These are phyloP conservation scores for Hypoxylon sp. DNA, from an alignment of 2,329 filamentous ascomycete species.

Conservation along the genomic window DNA sequence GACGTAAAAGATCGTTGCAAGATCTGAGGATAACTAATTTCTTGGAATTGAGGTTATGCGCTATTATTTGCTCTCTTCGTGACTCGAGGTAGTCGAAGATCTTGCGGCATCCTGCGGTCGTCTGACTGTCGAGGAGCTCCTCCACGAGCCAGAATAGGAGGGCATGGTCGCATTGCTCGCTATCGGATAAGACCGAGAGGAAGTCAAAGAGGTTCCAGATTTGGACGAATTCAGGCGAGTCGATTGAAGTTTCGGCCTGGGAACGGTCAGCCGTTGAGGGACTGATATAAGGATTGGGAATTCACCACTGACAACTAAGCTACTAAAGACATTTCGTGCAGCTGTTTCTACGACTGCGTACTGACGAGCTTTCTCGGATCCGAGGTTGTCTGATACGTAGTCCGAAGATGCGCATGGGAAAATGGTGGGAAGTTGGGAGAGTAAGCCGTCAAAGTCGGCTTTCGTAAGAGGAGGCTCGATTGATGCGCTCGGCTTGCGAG, in stretches of 20 bases:
- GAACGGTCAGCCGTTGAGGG: conserved; percentile 53
- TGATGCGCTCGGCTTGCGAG: conserved; percentile 70
- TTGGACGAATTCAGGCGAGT: conserved; percentile 82
- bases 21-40: conserved; percentile 90
- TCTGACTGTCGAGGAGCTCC: conserved; percentile 95
- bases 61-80: conserved; percentile 87
- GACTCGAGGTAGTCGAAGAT: conserved; percentile 98
- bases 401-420: conserved; percentile 57
- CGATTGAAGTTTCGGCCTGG: conserved; percentile 81
- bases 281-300: not conserved
- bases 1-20: conserved; percentile 94
- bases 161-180: conserved; percentile 81
- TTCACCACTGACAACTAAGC: conserved; percentile 76
- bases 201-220: conserved; percentile 97
- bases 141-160: conserved; percentile 93
- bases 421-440: conserved; percentile 61
- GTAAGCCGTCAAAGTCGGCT: conserved; percentile 71
- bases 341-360: conserved; percentile 86
- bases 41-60: conserved; percentile 85
- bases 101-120: conserved; percentile 88
- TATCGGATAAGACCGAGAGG: conserved; percentile 88
- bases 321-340: conserved; percentile 84
- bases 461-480: conserved; percentile 84
- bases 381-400: conserved; percentile 49
- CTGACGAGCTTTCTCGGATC: conserved; percentile 66